Conservation (phyloP, 768 basidiomycete genomes). For the Termitomyces sp. region DNA sequence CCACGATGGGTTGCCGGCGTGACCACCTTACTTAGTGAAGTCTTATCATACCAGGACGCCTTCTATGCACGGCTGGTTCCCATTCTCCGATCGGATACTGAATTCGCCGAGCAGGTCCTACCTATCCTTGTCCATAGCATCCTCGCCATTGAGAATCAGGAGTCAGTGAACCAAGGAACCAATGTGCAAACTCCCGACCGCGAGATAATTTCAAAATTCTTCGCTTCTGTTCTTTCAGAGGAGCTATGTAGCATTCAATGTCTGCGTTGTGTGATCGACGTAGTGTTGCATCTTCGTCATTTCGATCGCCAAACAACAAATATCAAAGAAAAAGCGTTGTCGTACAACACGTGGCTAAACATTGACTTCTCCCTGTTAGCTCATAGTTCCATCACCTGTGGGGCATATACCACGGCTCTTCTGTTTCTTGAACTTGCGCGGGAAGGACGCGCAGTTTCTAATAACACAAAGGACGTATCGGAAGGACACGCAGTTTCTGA, state of each 20-base stretch:
- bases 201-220: constrained; percentile 45
- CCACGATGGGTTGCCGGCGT: constrained; percentile 57
- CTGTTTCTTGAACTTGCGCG: constrained; percentile 87
- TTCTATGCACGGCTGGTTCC: constrained; percentile 68
- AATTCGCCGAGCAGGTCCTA: constrained; percentile 62
- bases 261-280: constrained; percentile 61
- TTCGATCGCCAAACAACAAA: constrained; percentile 40
- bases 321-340: constrained; percentile 20
- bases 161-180: constrained; percentile 3
- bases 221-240: constrained; percentile 46
- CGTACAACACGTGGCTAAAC: constrained; percentile 77
- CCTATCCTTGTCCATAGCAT: constrained; percentile 73
- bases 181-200: constrained; percentile 20
- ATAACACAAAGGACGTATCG: no score
- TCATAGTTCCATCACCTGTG: constrained; percentile 66
- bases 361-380: constrained; percentile 72
- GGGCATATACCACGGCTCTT: constrained; percentile 85
- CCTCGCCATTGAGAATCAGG: constrained; percentile 32
- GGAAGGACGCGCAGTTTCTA: no score
- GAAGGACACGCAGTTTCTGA: constrained; percentile 34
- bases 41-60: constrained; percentile 44
- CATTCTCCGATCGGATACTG: constrained; percentile 47
- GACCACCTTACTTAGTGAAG: constrained; percentile 52
- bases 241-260: constrained; percentile 33
- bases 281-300: constrained; percentile 75